Percentiles rank a stretch among this genome's conserved stretches.
phyloP scores from a whole-genome alignment of 1,139 yeast species.

The Kazachstania sp. region DNA sequence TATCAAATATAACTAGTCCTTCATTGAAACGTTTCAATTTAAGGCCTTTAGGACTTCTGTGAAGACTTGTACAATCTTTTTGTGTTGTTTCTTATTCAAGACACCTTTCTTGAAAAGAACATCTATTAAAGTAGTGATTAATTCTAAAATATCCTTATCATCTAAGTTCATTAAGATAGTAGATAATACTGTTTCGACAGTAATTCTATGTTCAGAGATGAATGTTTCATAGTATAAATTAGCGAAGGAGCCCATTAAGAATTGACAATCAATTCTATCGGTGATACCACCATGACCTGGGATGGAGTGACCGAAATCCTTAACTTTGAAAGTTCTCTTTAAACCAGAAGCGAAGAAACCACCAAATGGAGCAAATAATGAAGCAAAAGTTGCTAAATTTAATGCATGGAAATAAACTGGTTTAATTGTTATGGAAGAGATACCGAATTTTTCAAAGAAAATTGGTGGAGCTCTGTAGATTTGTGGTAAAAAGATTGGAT shows the following conservation, averaged over 20 bases:
- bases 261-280: conserved; percentile 96
- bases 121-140: conserved; percentile 53
- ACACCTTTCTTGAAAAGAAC: conserved; percentile 53
- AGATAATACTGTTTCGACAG: conserved; percentile 67
- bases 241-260: conserved; percentile 92
- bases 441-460: conserved; percentile 41
- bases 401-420: conserved; percentile 89
- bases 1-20: background rate
- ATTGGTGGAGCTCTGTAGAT: conserved; percentile 67
- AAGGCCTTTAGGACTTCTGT: conserved; percentile 10
- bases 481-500: conserved; percentile 80
- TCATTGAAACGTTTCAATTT: background rate
- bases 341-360: conserved; percentile 97
- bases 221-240: conserved; percentile 90
- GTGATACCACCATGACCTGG: conserved; percentile 99
- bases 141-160: conserved; percentile 54
- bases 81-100: conserved; percentile 34
- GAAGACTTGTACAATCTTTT: conserved; percentile 21
- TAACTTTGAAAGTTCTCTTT: conserved; percentile 92
- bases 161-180: conserved; percentile 65
- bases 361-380: conserved; percentile 96
- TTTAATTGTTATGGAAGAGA: conserved; percentile 53
- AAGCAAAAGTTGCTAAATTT: conserved; percentile 86
- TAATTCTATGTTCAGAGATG: conserved; percentile 63
- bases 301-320: conserved; percentile 85